Conservation (phyloP, 805 yeast genomes). For the Saturnispora diversa region DNA sequence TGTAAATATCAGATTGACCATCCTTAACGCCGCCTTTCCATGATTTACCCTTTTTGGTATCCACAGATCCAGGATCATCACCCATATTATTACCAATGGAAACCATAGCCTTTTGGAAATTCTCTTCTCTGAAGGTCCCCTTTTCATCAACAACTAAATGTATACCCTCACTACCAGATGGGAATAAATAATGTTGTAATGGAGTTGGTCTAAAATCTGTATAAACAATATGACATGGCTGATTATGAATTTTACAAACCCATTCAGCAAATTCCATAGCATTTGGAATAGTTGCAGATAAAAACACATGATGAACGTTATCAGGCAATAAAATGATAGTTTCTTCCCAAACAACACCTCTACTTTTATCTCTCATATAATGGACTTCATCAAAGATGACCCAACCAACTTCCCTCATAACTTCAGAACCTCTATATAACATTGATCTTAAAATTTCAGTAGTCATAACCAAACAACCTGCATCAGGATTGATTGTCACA, state of each 20-base stretch:
- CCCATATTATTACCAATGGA: slow-evolving; percentile 76
- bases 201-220: slow-evolving; percentile 99
- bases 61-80: slow-evolving; percentile 66
- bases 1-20: slow-evolving; percentile 75
- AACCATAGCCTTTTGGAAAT: slow-evolving; percentile 97
- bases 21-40: slow-evolving; percentile 75
- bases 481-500: slow-evolving; percentile 95
- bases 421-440: slow-evolving; percentile 94
- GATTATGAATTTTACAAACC: slow-evolving; percentile 90
- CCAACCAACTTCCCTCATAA: slow-evolving; percentile 94
- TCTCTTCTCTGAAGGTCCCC: slow-evolving; percentile 92
- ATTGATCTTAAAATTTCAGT: slow-evolving; percentile 92
- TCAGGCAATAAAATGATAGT: slow-evolving; percentile 97
- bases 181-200: slow-evolving; percentile 91
- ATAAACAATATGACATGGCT: slow-evolving; percentile 97
- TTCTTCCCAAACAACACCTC: slow-evolving; percentile 99
- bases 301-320: slow-evolving; percentile 81
- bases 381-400: slow-evolving; percentile 98
- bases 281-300: slow-evolving; percentile 95
- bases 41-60: slow-evolving; percentile 59
- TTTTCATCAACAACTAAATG: slow-evolving; percentile 97
- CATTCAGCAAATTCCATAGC: slow-evolving; percentile 99
- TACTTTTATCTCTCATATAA: slow-evolving; percentile 90
- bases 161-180: slow-evolving; percentile 98
- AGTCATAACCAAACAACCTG: slow-evolving; percentile 94